Percentiles rank a stretch among this genome's conserved stretches.
These are phyloP conservation scores for Cryptococcus sp. DNA, from an alignment of 1,284 basidiomycete genomes.

Conservation along the genomic window DNA sequence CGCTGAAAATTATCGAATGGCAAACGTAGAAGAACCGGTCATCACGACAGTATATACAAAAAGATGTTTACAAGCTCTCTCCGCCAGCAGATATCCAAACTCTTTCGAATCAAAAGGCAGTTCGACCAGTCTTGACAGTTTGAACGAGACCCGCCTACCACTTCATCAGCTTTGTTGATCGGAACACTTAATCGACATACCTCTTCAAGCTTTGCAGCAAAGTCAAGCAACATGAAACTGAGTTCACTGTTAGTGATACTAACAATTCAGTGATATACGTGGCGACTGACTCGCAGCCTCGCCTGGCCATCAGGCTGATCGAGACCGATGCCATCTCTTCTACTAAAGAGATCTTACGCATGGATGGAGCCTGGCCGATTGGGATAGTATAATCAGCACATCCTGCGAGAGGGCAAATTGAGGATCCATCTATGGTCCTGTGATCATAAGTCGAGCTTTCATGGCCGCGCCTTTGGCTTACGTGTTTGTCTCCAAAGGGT, in stretches of 20 bases:
- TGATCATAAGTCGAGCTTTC: conserved; percentile 10
- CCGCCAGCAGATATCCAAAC: background rate
- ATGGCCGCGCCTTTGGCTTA: background rate
- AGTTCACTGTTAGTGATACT: background rate
- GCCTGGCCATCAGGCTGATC: conserved; percentile 46
- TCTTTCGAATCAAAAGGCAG: conserved; percentile 4
- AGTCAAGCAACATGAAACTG: conserved; percentile 20
- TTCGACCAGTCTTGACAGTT: conserved; percentile 15
- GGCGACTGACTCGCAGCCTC: conserved; percentile 49
- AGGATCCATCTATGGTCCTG: background rate
- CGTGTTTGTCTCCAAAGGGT: no score
- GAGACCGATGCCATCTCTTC: conserved; percentile 49
- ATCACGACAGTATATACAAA: no score
- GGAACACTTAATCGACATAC: conserved; percentile 1
- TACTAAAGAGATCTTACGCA: conserved; percentile 43
- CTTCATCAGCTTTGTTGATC: background rate
- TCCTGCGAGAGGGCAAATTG: conserved; percentile 10
- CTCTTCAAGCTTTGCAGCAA: conserved; percentile 12
- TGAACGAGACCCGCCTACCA: conserved; percentile 11
- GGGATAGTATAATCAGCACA: conserved; percentile 50
- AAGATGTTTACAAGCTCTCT: no score
- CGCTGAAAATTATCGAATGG: no score
- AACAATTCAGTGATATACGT: background rate
- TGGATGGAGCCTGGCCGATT: conserved; percentile 48
- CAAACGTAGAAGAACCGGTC: no score